A percentile compares a stretch with the other conserved stretches of the same genome.
These are phyloP conservation scores for Aspergillus puulaauensis DNA, from an alignment of 2,329 filamentous ascomycete genomes.

Conservation along the genomic window DNA sequence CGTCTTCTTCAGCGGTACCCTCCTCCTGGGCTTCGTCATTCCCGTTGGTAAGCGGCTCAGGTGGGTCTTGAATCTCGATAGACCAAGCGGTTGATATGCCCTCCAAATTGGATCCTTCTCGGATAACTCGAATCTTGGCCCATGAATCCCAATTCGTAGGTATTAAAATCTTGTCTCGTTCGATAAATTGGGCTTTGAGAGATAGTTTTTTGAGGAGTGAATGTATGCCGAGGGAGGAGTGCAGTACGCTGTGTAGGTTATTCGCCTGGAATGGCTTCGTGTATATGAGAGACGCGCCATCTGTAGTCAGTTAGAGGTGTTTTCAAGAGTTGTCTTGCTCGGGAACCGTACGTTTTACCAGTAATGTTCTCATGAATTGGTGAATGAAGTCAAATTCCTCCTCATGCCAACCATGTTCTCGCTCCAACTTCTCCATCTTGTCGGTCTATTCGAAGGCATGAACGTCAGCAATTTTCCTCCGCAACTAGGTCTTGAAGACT, in stretches of 20 bases:
- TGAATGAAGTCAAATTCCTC: constrained; percentile 95
- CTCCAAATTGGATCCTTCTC: constrained; percentile 91
- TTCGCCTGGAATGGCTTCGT: constrained; percentile 74
- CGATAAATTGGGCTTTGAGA: constrained; percentile 87
- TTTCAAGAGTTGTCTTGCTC: not conserved
- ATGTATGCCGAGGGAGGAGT: constrained; percentile 82
- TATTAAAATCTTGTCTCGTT: constrained; percentile 89
- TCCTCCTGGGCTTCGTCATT: constrained; percentile 26
- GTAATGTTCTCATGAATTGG: constrained; percentile 84
- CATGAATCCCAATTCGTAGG: constrained; percentile 98
- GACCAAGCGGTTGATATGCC: constrained; percentile 81
- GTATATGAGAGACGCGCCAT: constrained; percentile 82
- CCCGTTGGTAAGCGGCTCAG: constrained; percentile 28
- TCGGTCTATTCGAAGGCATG: constrained; percentile 60
- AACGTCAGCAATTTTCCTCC: constrained; percentile 17
- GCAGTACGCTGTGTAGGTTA: constrained; percentile 74
- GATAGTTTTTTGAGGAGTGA: constrained; percentile 76
- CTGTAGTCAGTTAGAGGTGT: constrained; percentile 43
- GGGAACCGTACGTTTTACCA: constrained; percentile 73
- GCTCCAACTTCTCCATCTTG: constrained; percentile 86
- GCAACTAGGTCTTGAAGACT: not conserved
- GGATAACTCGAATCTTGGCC: constrained; percentile 91
- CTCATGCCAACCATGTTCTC: constrained; percentile 89
- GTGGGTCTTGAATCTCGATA: constrained; percentile 68
- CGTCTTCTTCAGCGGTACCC: constrained; percentile 16